Percentiles rank a stretch among this genome's conserved stretches.
These are phyloP conservation scores for Daldinia bambusicola DNA, from an alignment of 495 filamentous ascomycete genomes.

Conservation along the genomic window DNA sequence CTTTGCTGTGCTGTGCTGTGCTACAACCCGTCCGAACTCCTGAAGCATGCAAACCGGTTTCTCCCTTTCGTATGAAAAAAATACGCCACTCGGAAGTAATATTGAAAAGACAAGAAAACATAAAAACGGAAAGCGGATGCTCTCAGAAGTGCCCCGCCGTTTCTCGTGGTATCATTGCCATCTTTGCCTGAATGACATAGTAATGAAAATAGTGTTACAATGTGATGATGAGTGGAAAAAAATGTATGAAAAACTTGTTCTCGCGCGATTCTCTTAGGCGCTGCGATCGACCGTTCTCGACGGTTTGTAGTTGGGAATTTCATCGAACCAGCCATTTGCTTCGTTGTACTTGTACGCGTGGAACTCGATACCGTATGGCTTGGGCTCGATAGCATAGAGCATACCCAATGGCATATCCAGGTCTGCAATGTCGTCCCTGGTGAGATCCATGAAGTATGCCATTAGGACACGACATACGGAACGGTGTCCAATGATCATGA, in stretches of 20 bases:
- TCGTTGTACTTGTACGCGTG: slow-evolving; percentile 91
- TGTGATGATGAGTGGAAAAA: slow-evolving; percentile 20
- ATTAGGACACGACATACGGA: slow-evolving; percentile 90
- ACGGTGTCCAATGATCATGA: slow-evolving; percentile 88
- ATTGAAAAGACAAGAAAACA: slow-evolving; percentile 1
- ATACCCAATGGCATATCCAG: slow-evolving; percentile 92
- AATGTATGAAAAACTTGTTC: background rate
- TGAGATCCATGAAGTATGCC: slow-evolving; percentile 93
- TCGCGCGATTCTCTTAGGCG: slow-evolving; percentile 25
- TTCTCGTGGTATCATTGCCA: slow-evolving; percentile 42
- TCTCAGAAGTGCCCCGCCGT: slow-evolving; percentile 25
- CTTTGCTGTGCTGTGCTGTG: background rate
- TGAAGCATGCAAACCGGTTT: slow-evolving; percentile 23
- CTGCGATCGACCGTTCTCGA: slow-evolving; percentile 61
- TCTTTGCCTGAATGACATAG: slow-evolving; percentile 30
- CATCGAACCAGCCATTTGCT: slow-evolving; percentile 79
- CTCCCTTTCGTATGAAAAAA: slow-evolving; percentile 8
- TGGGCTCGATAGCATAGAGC: slow-evolving; percentile 93
- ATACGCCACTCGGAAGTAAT: background rate
- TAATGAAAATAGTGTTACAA: slow-evolving; percentile 31
- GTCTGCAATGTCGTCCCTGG: slow-evolving; percentile 88
- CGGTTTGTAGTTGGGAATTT: slow-evolving; percentile 79
- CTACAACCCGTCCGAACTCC: slow-evolving; percentile 19
- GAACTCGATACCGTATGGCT: slow-evolving; percentile 97
- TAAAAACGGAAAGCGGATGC: slow-evolving; percentile 9